These are phyloP conservation scores for Exophiala lecanii-corni DNA, from an alignment of 2,329 filamentous ascomycete genomes.

Conservation along the genomic window DNA sequence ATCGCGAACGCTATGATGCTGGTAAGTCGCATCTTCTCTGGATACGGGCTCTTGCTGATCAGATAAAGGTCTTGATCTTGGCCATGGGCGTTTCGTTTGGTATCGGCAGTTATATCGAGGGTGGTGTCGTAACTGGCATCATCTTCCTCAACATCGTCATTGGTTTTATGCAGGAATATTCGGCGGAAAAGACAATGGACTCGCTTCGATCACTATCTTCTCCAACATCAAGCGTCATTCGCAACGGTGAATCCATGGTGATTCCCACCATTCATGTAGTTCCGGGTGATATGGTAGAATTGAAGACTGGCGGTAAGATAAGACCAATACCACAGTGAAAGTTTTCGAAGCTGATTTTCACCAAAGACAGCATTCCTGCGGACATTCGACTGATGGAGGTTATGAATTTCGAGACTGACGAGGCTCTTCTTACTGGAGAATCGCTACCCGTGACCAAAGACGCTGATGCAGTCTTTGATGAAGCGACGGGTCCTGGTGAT, in stretches of 20 bases:
- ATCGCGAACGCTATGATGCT: conserved; percentile 66
- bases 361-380: conserved; percentile 44
- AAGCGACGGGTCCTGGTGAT: conserved; percentile 55
- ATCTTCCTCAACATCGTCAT: conserved; percentile 56
- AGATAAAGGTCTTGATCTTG: conserved; percentile 42
- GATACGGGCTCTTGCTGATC: no score
- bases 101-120: conserved; percentile 58
- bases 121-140: conserved; percentile 54
- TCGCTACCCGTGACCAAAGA: conserved; percentile 55
- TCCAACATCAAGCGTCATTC: conserved; percentile 47
- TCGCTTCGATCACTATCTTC: conserved; percentile 46
- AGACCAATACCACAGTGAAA: background rate
- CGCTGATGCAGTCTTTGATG: conserved; percentile 45
- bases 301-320: conserved; percentile 34
- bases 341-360: background rate
- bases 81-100: conserved; percentile 56
- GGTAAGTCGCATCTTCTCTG: no score
- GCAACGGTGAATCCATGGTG: conserved; percentile 45
- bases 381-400: conserved; percentile 48
- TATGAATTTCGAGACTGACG: conserved; percentile 55
- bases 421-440: conserved; percentile 59
- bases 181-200: conserved; percentile 51
- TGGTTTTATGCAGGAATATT: conserved; percentile 51
- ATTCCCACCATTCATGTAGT: conserved; percentile 53
- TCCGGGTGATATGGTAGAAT: conserved; percentile 55